phyloP scores from a whole-genome alignment of 805 yeast genomes.

The Alloascoidea hylecoeti region DNA sequence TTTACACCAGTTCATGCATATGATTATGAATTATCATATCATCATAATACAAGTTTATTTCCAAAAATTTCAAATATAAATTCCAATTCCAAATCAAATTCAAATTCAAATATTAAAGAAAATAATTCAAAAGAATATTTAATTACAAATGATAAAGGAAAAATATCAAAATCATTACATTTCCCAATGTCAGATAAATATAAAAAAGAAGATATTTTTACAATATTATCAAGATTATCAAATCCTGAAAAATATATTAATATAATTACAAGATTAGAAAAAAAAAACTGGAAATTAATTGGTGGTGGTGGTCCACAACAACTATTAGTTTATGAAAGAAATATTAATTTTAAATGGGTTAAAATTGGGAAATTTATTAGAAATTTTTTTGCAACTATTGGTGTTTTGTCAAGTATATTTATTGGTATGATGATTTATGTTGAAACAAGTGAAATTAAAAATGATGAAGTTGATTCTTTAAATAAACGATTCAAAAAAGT shows the following conservation, averaged over 20 bases:
- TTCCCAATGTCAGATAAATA: slow-evolving; percentile 26
- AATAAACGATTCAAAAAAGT: slow-evolving; percentile 7
- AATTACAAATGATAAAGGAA: slow-evolving; percentile 7
- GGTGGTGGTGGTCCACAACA: slow-evolving; percentile 30
- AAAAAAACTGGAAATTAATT: slow-evolving; percentile 35
- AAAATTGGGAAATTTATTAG: slow-evolving; percentile 4
- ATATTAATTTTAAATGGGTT: slow-evolving; percentile 8
- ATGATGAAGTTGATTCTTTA: slow-evolving; percentile 2
- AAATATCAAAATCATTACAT: slow-evolving; percentile 13
- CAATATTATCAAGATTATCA: slow-evolving; percentile 24
- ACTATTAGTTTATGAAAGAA: slow-evolving; percentile 27
- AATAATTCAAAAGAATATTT: slow-evolving; percentile 11
- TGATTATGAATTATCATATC: slow-evolving; percentile 5
- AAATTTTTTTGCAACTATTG: slow-evolving; percentile 3
- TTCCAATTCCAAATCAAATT: slow-evolving; percentile 11
- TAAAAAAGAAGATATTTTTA: slow-evolving; percentile 25
- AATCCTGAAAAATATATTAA: slow-evolving; percentile 22
- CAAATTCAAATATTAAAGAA: slow-evolving; percentile 3
- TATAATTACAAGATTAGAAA: slow-evolving; percentile 26
- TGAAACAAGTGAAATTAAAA: slow-evolving; percentile 6
- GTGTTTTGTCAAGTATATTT: slow-evolving; percentile 2
- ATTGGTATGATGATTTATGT: slow-evolving; percentile 7
- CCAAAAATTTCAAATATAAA: slow-evolving; percentile 5
- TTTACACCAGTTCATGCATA: slow-evolving; percentile 25
- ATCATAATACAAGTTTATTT: slow-evolving; percentile 3